Evolutionary conservation across 768 basidiomycete genomes (phyloP), one percentile per base, ranked within the genome.

Genomic region (Hemileccinum impolitum): DNA sequence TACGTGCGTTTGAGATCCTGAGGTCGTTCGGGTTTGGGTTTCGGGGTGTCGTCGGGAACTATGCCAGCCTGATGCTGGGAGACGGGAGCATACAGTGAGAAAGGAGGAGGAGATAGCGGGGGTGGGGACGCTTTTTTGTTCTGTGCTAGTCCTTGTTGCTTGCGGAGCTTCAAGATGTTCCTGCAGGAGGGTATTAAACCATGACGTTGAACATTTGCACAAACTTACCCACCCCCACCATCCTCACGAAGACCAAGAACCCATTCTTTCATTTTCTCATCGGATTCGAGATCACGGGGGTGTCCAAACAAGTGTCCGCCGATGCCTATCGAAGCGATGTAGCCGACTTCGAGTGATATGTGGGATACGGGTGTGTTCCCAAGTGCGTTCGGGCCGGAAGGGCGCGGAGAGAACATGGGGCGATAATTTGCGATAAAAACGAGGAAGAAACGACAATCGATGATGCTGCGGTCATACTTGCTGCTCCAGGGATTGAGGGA

Each of bases 191-290:
- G 9, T 12, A 34, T 55, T 44, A 43, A 46, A 35, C 25, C 36
- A 39, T 0, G 25, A 47, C 43, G 21, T 8, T 12, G 54, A 50
- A 48, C 12, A 18, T 37, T 42, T 25, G 19, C 38, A 12, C 32
- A 38, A 31, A 72, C 80, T 65, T 61, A 85, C 85, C 83, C 83
- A 53, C 72, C 80, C 39, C 83, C 81, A 31, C 82, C 84, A 32
- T 74, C 71, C 39, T 73, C 63, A 45, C 72, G 74, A 41, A 87
- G 64, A n/a, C 81, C 84, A 8, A 73, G 58, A 15, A 74, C 66
- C 86, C 85, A 88, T 42, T 68, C 63, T 4, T 56, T 57, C 19
- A 88, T 57, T 25, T 75, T 54, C 10, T 49, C 41, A 37, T 78
- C 59, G 3, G 55, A 60, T 18, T 77, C 74, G 4, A 86, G 57